Conservation (phyloP, 352 stramenopile species). For the Pythium brassicae region DNA sequence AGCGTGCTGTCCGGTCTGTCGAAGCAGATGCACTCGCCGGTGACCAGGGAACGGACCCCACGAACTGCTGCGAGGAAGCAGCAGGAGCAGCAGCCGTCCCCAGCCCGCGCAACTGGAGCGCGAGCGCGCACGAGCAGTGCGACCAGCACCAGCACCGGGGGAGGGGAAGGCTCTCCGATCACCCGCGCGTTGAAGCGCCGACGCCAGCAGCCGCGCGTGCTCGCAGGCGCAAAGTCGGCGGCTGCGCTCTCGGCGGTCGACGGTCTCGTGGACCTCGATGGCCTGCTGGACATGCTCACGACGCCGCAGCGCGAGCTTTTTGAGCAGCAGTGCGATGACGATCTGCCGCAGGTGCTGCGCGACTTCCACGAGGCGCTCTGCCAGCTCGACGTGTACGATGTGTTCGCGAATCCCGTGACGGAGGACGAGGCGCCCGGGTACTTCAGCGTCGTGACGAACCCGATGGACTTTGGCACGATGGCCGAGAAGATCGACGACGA, state of each 20-base stretch:
- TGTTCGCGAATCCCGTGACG: constrained; percentile 89
- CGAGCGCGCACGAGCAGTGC: constrained; percentile 2
- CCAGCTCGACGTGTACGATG: constrained; percentile 65
- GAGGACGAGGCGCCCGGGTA: constrained; percentile 93
- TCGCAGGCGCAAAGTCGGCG: constrained; percentile 3
- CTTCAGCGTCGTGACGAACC: constrained; percentile 79
- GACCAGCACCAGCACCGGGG: not conserved
- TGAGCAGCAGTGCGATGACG: constrained; percentile 47
- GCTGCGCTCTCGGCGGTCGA: constrained; percentile 11
- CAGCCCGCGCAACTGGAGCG: not conserved
- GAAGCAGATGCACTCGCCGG: constrained; percentile 8
- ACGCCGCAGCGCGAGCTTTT: constrained; percentile 48
- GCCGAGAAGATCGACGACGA: constrained; percentile 61
- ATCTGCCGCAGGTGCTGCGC: constrained; percentile 47
- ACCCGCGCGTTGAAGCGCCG: constrained; percentile 1
- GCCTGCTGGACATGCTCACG: constrained; percentile 49
- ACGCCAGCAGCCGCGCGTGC: constrained; percentile 16
- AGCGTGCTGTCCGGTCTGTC: constrained; percentile 8
- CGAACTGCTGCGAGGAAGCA: not conserved
- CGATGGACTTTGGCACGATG: constrained; percentile 96
- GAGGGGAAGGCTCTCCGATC: not conserved
- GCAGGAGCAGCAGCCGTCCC: constrained; percentile 3
- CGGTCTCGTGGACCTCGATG: constrained; percentile 37
- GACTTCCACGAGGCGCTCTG: constrained; percentile 72
- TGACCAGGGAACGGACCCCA: not conserved